Evolutionary conservation across 768 basidiomycete genomes (phyloP), one percentile per base, ranked within the genome.

Genomic region (Termitomyces sp.): DNA sequence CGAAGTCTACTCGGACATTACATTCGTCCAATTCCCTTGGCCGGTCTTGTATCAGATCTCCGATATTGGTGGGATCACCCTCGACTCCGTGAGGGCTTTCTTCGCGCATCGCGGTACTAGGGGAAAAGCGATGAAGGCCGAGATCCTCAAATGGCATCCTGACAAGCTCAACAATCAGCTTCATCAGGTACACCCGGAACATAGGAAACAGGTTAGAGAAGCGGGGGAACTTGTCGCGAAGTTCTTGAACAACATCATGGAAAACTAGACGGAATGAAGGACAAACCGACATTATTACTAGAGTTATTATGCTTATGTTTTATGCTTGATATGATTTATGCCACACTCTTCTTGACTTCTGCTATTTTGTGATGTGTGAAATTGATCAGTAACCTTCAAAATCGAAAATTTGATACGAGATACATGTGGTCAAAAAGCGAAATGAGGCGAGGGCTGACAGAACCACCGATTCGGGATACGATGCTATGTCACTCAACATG

Each of bases 131-230:
- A 65, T 81, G 61, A 78, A 74, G 60, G 63, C 60, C n/a, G 84
- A 86, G 63, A 68, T 85, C 35, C 67, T 83, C 49, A 75, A 78
- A 22, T 87, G 80, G 76, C 84, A 87, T 62, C 82, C 84, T 5
- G 85, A 87, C 63, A 84, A 82, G 64, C 80, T 84, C 64, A 69
- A 79, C 59, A 59, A 66, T 13, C 73, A 67, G 8, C 66, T 80
- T 32, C 64, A 66, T 8, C 78, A 72, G 50, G 73, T 84, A 8
- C 59, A 66, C 5, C 63, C 64, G 4, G 59, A 66, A 4, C 74
- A 84, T 15, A 70, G 70, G 49, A 68, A 66, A 20, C 58, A 57
- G 11, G 78, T 80, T 5, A 61, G 57, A 45, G 74, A 74, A 54
- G 77, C 76, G 0, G 76, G 78, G 13, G 79, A 75, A 4, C 61